Percentiles rank a stretch among this genome's conserved stretches.
Conservation (phyloP, 2,329 filamentous ascomycete species). For the Clarireedia monteithiana region DNA sequence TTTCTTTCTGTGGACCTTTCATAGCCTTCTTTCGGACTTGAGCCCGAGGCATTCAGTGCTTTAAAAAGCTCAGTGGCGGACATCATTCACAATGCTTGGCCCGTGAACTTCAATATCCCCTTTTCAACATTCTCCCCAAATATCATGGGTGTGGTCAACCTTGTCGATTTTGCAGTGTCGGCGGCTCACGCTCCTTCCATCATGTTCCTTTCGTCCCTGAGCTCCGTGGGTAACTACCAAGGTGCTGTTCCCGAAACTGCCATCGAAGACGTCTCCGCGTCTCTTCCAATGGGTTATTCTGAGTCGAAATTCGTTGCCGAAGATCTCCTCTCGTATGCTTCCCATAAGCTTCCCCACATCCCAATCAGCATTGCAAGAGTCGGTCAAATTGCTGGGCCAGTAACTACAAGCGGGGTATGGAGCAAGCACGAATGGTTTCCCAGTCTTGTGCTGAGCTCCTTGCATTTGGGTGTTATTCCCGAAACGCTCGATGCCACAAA, state of each 20-base stretch:
- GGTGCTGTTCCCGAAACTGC: conserved; percentile 20
- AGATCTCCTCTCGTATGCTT: conserved; percentile 35
- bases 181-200: conserved; percentile 7
- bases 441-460: neutral
- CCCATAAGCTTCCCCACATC: conserved; percentile 21
- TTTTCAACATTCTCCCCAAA: conserved; percentile 30
- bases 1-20: conserved; percentile 43
- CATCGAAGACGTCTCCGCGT: neutral
- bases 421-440: neutral
- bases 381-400: conserved; percentile 37
- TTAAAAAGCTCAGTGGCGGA: conserved; percentile 14
- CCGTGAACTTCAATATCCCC: conserved; percentile 32
- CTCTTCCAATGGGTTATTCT: conserved; percentile 22
- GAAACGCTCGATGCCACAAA: neutral
- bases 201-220: conserved; percentile 25
- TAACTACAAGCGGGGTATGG: neutral
- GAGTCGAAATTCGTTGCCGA: conserved; percentile 22
- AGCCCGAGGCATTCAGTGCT: neutral
- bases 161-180: conserved; percentile 24
- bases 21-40: conserved; percentile 40
- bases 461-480: neutral
- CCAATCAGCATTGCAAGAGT: conserved; percentile 37
- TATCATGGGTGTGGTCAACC: conserved; percentile 31
- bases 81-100: conserved; percentile 28
- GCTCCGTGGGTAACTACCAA: conserved; percentile 4